phyloP scores from a whole-genome alignment of 2,329 filamentous ascomycete species.

The Geoglossum cookeanum region DNA sequence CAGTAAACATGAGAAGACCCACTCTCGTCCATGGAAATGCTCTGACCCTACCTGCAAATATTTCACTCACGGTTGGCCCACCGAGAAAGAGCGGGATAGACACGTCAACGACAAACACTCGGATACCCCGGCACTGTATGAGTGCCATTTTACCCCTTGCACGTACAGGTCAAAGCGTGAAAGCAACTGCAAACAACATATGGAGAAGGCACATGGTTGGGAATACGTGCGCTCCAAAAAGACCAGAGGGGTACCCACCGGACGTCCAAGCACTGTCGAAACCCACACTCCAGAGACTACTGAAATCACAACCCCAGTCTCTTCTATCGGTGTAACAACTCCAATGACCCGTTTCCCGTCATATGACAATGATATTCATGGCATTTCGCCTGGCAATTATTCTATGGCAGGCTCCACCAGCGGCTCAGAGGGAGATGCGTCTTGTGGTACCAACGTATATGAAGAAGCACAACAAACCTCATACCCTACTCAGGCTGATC shows the following conservation, averaged over 20 bases:
- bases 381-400: not conserved
- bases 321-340: not conserved
- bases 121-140: conserved; percentile 55
- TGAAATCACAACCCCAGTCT: conserved; percentile 19
- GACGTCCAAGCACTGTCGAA: conserved; percentile 41
- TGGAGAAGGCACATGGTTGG: conserved; percentile 93
- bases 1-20: conserved; percentile 88
- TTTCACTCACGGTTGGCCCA: conserved; percentile 77
- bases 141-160: conserved; percentile 68
- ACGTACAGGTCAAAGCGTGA: conserved; percentile 89
- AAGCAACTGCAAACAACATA: conserved; percentile 95
- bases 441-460: not conserved
- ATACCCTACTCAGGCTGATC: not conserved
- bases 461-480: not conserved
- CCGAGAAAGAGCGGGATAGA: conserved; percentile 91
- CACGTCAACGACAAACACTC: conserved; percentile 96
- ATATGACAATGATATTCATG: not conserved
- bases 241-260: conserved; percentile 34
- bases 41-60: conserved; percentile 70
- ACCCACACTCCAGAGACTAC: conserved; percentile 32
- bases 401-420: not conserved
- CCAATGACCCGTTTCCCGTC: not conserved
- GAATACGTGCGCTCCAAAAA: conserved; percentile 83
- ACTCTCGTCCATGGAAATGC: conserved; percentile 93
- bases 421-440: not conserved